Evolutionary conservation across 495 filamentous ascomycete genomes (phyloP).

Genomic region (Aspergillus bertholletiae): DNA sequence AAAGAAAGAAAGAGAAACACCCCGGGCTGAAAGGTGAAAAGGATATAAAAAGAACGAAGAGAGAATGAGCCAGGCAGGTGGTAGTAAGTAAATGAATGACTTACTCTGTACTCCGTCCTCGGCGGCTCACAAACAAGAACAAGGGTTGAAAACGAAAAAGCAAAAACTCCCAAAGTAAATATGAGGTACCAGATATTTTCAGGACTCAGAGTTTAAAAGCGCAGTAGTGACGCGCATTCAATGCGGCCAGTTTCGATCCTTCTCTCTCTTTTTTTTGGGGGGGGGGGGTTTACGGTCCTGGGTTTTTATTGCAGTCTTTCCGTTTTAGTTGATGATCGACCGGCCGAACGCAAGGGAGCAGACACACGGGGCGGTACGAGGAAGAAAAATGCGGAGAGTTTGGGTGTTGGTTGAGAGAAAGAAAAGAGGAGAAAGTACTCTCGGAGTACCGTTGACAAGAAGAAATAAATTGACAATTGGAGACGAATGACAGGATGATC

Average conservation of each 20-base stretch:
- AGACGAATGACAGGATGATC: not conserved
- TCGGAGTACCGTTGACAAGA: not conserved
- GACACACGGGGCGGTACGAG: conserved; percentile 5
- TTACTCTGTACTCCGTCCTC: not conserved
- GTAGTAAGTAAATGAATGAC: not conserved
- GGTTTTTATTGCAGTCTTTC: conserved; percentile 8
- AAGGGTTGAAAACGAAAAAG: not conserved
- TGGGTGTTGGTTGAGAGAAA: not conserved
- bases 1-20: not conserved
- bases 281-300: no score
- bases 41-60: not conserved
- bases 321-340: conserved; percentile 20
- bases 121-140: not conserved
- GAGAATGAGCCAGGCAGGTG: not conserved
- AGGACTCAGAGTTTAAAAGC: not conserved
- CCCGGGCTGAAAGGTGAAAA: not conserved
- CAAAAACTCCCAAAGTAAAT: conserved; percentile 7
- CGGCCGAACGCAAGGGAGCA: conserved; percentile 14
- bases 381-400: not conserved
- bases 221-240: not conserved
- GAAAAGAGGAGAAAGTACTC: not conserved
- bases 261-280: conserved; percentile 9
- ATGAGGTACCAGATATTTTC: conserved; percentile 5
- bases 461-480: not conserved
- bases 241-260: conserved; percentile 13